Percentiles rank a stretch among this genome's conserved stretches.
These are phyloP conservation scores for Pleoardoris graminearum DNA, from an alignment of 2,329 filamentous ascomycete genomes.

Conservation along the genomic window DNA sequence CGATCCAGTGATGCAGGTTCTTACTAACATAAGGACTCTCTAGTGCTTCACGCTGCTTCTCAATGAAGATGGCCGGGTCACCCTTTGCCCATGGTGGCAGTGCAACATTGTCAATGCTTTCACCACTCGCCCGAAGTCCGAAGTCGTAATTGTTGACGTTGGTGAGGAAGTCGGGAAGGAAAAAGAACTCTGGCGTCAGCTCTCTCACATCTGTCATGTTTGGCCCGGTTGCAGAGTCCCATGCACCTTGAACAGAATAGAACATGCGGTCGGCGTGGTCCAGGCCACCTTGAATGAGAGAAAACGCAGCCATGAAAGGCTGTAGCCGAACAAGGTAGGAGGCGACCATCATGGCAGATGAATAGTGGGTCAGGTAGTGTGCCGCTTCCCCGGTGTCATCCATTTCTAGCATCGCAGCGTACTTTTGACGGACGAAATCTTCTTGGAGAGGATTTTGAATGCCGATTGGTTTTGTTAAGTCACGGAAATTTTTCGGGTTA, in stretches of 20 bases:
- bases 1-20: constrained; percentile 92
- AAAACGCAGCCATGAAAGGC: constrained; percentile 93
- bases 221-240: constrained; percentile 84
- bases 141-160: constrained; percentile 96
- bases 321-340: constrained; percentile 94
- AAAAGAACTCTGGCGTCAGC: constrained; percentile 96
- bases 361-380: constrained; percentile 98
- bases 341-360: constrained; percentile 97
- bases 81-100: constrained; percentile 97
- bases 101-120: constrained; percentile 79
- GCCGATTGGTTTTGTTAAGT: constrained; percentile 95
- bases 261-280: constrained; percentile 96
- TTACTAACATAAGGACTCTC: constrained; percentile 92
- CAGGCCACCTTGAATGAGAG: constrained; percentile 92
- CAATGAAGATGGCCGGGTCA: constrained; percentile 92
- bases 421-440: constrained; percentile 78
- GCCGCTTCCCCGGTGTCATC: constrained; percentile 78
- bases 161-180: constrained; percentile 89
- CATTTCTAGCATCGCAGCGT: constrained; percentile 87
- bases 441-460: constrained; percentile 79
- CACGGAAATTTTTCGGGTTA: constrained; percentile 82
- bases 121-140: constrained; percentile 78
- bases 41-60: constrained; percentile 91
- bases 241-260: constrained; percentile 87
- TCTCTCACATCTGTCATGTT: constrained; percentile 96